Conservation (phyloP, 2,329 filamentous ascomycete genomes). For the Tolypocladium tropicale region DNA sequence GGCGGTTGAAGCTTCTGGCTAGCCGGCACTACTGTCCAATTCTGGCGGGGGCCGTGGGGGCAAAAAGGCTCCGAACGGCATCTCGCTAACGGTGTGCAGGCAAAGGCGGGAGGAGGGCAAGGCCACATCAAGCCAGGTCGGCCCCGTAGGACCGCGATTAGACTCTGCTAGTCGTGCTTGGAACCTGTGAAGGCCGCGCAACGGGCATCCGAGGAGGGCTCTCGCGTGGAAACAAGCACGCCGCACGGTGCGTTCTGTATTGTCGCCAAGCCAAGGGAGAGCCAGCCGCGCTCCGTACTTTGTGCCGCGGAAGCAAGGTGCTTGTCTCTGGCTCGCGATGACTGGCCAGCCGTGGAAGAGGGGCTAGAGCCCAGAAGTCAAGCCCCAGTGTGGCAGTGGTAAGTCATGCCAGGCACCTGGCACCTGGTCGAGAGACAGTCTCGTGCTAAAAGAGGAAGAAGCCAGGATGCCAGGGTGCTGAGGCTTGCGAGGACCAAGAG, state of each 20-base stretch:
- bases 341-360: neutral
- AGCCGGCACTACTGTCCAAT: neutral
- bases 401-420: neutral
- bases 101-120: neutral
- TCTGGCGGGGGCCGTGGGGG: neutral
- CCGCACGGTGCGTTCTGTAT: neutral
- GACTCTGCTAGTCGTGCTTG: neutral
- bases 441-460: neutral
- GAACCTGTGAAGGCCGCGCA: neutral
- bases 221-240: neutral
- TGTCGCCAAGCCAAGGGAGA: neutral
- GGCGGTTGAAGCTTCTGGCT: neutral
- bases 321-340: neutral
- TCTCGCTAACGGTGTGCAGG: neutral
- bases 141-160: neutral
- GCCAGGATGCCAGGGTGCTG: too few species aligned
- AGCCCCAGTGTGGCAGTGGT: neutral
- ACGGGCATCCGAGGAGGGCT: neutral
- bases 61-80: neutral
- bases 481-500: neutral
- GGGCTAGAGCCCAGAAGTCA: neutral
- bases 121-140: neutral
- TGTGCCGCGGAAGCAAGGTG: neutral
- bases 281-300: neutral
- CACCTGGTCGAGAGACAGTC: neutral